phyloP scores from a whole-genome alignment of 2,329 filamentous ascomycete genomes.

The Neopestalotiopsis sp. region DNA sequence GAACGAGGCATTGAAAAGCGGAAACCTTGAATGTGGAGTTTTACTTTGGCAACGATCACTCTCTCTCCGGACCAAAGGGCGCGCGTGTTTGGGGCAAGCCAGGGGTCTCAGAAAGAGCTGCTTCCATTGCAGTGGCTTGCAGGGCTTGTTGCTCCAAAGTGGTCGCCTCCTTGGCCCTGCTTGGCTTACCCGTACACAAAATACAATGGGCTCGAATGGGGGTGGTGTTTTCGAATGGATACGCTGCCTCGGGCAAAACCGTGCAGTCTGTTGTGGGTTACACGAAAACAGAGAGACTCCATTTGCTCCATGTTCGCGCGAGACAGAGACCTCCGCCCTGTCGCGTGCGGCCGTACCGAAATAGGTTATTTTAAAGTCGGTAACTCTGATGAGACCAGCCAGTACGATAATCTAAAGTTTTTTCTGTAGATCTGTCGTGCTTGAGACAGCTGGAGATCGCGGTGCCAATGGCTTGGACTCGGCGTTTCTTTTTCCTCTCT shows the following conservation, averaged over 20 bases:
- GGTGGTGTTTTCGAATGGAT: not conserved
- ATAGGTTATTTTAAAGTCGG: not conserved
- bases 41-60: not conserved
- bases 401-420: not conserved
- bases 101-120: too few species aligned
- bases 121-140: too few species aligned
- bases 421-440: not conserved
- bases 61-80: not conserved
- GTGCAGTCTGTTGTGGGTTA: not conserved
- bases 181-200: too few species aligned
- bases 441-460: not conserved
- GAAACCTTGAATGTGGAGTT: slow-evolving; percentile 6
- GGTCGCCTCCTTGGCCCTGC: not conserved
- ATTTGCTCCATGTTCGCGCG: not conserved
- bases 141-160: too few species aligned
- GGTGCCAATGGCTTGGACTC: not conserved
- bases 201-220: too few species aligned
- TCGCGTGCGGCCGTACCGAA: slow-evolving; percentile 1
- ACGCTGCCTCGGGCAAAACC: not conserved
- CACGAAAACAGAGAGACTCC: not conserved
- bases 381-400: not conserved
- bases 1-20: not conserved
- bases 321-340: not conserved
- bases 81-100: not conserved
- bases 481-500: slow-evolving; percentile 1